A percentile compares a stretch with the other conserved stretches of the same genome.
Conservation (phyloP, 108 stramenopile species). For the Ochromonas danica region DNA sequence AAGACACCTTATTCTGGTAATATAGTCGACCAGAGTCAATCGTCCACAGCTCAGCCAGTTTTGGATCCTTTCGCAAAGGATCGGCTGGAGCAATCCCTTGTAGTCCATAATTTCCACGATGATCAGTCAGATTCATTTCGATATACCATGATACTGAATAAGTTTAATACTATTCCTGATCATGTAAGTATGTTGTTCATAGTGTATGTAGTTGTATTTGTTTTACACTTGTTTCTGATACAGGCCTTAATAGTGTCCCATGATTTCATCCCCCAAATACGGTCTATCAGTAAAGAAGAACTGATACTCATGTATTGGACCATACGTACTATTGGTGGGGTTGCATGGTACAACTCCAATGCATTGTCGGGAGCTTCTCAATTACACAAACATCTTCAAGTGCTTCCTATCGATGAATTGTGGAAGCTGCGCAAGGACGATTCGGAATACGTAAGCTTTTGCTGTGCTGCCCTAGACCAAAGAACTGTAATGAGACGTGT, state of each 20-base stretch:
- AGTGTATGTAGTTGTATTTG: neutral
- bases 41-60: neutral
- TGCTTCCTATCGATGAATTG: neutral
- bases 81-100: neutral
- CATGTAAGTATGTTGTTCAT: constrained; percentile 5
- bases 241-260: neutral
- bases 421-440: neutral
- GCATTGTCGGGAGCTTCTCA: constrained; percentile 22
- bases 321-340: neutral
- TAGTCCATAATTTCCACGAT: neutral
- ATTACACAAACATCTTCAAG: constrained; percentile 29
- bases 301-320: too few species aligned
- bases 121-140: neutral
- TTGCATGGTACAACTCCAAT: constrained; percentile 29
- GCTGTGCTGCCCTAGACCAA: too few species aligned
- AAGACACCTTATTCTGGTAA: neutral
- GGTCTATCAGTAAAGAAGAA: too few species aligned
- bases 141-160: neutral
- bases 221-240: neutral
- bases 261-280: too few species aligned
- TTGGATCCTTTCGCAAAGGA: neutral
- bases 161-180: neutral
- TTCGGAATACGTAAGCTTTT: constrained; percentile 5
- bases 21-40: neutral
- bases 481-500: too few species aligned